A percentile compares a stretch with the other conserved stretches of the same genome.
These are phyloP conservation scores for Balamuthia mandrillaris DNA, from an alignment of 208 protist species.

Conservation along the genomic window DNA sequence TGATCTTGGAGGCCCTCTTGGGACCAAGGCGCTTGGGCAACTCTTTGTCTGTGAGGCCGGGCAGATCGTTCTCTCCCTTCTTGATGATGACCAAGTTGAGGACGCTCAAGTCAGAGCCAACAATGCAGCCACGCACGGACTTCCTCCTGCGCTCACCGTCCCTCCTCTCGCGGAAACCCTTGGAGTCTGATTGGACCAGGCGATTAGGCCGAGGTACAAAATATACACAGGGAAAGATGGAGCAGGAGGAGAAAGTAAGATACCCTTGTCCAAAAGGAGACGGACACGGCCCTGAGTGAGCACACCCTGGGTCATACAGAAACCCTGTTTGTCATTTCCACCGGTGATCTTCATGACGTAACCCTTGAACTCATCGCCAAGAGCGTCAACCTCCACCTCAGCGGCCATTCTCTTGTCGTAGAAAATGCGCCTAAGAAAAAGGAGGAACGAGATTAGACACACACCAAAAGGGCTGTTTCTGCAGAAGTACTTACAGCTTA, in stretches of 20 bases:
- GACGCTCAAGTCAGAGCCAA: conserved; percentile 91
- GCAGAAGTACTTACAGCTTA: conserved; percentile 65
- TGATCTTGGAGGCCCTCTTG: conserved; percentile 98
- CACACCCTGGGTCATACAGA: conserved; percentile 99
- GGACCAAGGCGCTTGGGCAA: conserved; percentile 94
- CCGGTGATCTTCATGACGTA: conserved; percentile 98
- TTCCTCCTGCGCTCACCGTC: conserved; percentile 96
- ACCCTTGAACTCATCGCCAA: conserved; percentile 90
- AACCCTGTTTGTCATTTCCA: conserved; percentile 99
- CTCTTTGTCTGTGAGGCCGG: conserved; percentile 92
- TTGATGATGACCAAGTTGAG: conserved; percentile 96
- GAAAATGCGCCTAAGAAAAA: conserved; percentile 64
- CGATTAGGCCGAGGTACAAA: neutral
- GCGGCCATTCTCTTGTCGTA: conserved; percentile 82
- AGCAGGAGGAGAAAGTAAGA: conserved; percentile 67
- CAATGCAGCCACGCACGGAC: conserved; percentile 98
- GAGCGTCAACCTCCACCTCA: conserved; percentile 79
- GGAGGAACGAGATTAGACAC: neutral
- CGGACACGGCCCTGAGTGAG: conserved; percentile 92
- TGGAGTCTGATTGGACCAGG: conserved; percentile 13
- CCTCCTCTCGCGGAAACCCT: conserved; percentile 78
- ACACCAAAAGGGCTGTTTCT: neutral
- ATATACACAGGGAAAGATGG: neutral
- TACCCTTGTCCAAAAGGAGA: conserved; percentile 92
- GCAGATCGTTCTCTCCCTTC: conserved; percentile 89